These are phyloP conservation scores for Helotiales sp. DNA, from an alignment of 2,329 filamentous ascomycete species.

Conservation along the genomic window DNA sequence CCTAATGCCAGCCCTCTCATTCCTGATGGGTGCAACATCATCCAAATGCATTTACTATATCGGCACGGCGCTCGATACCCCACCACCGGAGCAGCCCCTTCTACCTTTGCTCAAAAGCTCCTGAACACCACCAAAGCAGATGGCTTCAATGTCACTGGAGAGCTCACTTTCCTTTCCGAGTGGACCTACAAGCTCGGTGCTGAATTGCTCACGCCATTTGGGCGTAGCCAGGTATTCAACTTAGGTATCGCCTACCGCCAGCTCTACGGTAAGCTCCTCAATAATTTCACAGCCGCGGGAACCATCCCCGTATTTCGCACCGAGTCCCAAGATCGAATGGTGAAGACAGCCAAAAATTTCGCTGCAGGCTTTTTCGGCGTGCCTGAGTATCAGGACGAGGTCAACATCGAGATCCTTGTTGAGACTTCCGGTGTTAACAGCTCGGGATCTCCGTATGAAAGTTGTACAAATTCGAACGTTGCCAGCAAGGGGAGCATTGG, in stretches of 20 bases:
- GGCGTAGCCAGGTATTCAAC: conserved; percentile 41
- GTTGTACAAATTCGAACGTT: conserved; percentile 11
- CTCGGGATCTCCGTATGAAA: conserved; percentile 16
- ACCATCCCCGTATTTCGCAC: conserved; percentile 41
- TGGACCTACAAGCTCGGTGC: conserved; percentile 18
- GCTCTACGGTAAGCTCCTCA: conserved; percentile 44
- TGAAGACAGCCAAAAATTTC: conserved; percentile 18
- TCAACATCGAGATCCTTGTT: conserved; percentile 17
- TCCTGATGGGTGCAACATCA: conserved; percentile 15
- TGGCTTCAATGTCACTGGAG: conserved; percentile 10
- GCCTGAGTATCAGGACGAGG: conserved; percentile 13
- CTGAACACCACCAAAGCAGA: conserved; percentile 6
- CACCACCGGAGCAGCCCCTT: conserved; percentile 11
- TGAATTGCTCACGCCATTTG: conserved; percentile 15
- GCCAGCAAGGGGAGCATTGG: conserved; percentile 12
- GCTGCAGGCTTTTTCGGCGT: conserved; percentile 17
- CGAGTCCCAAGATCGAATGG: conserved; percentile 16
- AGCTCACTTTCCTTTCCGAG: conserved; percentile 11
- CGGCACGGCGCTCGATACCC: conserved; percentile 18
- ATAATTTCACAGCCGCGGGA: conserved; percentile 43
- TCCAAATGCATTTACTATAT: conserved; percentile 16
- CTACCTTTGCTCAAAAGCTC: conserved; percentile 12
- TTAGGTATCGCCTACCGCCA: conserved; percentile 42
- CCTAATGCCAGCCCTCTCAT: conserved; percentile 13
- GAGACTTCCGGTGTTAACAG: conserved; percentile 14